Percentiles rank a stretch among this genome's conserved stretches.
phyloP scores from a whole-genome alignment of 768 basidiomycete genomes.

The Pisolithus albus region DNA sequence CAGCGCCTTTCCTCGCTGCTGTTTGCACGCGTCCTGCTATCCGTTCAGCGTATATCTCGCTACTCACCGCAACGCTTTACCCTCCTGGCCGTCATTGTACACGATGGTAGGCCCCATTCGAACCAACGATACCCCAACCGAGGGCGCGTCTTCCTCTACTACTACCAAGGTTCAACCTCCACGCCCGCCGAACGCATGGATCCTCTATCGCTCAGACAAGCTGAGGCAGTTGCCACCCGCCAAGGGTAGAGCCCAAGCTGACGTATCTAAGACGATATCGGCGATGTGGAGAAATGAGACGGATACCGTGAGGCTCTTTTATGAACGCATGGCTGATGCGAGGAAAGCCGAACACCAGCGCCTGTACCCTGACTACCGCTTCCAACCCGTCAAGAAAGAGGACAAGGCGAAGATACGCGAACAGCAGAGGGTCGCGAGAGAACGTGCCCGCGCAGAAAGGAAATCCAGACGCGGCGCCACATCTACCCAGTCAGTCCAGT shows the following conservation, averaged over 20 bases:
- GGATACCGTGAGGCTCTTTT: constrained; percentile 40
- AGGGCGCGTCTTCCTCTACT: not conserved
- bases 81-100: constrained; percentile 7
- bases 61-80: constrained; percentile 3
- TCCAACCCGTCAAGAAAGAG: constrained; percentile 49
- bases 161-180: constrained; percentile 34
- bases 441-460: constrained; percentile 25
- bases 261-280: constrained; percentile 59
- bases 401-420: constrained; percentile 38
- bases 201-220: constrained; percentile 66
- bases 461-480: constrained; percentile 19
- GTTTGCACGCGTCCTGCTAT: constrained; percentile 12
- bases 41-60: not conserved
- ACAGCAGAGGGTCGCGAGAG: constrained; percentile 36
- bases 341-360: constrained; percentile 46
- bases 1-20: constrained; percentile 7
- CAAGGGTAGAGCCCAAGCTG: constrained; percentile 44
- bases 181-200: constrained; percentile 79
- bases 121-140: not conserved
- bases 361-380: constrained; percentile 52
- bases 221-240: constrained; percentile 36
- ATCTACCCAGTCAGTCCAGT: not conserved
- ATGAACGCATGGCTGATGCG: constrained; percentile 47
- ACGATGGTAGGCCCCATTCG: constrained; percentile 20
- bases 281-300: constrained; percentile 56